A percentile compares a stretch with the other conserved stretches of the same genome.
phyloP scores from a whole-genome alignment of 1,284 basidiomycete species.

The Cutaneotrichosporon sp. region DNA sequence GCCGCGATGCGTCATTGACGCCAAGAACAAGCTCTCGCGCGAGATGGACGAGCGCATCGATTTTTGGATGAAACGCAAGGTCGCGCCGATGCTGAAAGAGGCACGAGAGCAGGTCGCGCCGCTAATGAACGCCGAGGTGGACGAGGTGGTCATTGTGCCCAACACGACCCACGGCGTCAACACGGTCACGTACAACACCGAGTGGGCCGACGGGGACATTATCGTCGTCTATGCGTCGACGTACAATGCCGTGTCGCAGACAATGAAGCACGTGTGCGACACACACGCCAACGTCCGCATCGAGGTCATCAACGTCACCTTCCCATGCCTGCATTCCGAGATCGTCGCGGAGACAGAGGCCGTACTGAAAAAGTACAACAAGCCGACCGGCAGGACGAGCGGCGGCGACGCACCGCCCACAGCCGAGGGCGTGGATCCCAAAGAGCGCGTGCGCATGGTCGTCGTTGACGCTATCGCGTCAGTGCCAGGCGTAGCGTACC shows the following conservation, averaged over 20 bases:
- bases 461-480: slow-evolving; percentile 70
- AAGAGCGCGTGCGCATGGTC: slow-evolving; percentile 54
- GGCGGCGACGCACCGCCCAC: slow-evolving; percentile 7
- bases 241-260: slow-evolving; percentile 59
- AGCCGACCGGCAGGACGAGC: neutral
- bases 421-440: slow-evolving; percentile 22
- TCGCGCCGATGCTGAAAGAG: slow-evolving; percentile 48
- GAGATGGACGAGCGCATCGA: slow-evolving; percentile 61
- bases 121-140: slow-evolving; percentile 56
- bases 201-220: slow-evolving; percentile 55
- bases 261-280: slow-evolving; percentile 60
- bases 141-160: slow-evolving; percentile 61
- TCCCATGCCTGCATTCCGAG: slow-evolving; percentile 60
- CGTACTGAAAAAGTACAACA: slow-evolving; percentile 42
- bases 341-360: slow-evolving; percentile 58
- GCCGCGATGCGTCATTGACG: slow-evolving; percentile 58
- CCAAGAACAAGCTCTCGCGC: slow-evolving; percentile 51
- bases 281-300: slow-evolving; percentile 54
- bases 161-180: slow-evolving; percentile 65
- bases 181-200: slow-evolving; percentile 61
- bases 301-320: slow-evolving; percentile 55
- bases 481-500: slow-evolving; percentile 62
- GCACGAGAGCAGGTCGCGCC: slow-evolving; percentile 56
- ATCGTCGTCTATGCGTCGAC: slow-evolving; percentile 58
- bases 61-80: slow-evolving; percentile 55